Base-by-base conservation (phyloP, 768 basidiomycete genomes). In the Punctularia strigosozonata region DNA sequence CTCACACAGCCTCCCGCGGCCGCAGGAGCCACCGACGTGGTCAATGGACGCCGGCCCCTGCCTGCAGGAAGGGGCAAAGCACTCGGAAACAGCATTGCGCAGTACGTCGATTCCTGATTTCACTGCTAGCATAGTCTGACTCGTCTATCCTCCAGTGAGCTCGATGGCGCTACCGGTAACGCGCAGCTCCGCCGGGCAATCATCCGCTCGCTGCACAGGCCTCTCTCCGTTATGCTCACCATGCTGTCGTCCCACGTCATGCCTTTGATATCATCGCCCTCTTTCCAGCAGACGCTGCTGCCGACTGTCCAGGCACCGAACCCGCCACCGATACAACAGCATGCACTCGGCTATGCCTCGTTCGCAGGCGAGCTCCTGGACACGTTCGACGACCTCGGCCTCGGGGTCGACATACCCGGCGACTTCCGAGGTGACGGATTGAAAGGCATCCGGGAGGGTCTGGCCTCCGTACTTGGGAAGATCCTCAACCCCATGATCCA, bases 291-390 rank as follows among this genome's bases (percentile, higher is more conserved):
- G 2, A 63, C 72, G 5, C 58, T 69, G 15, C 64, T 68, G 6
- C 70, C 73, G 2, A 71, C 68, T 3, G 51, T 65, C 17, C 74
- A 71, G 42, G 51, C 60, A 19, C 65, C 76, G 6, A 66, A 64
- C 42, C 69, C 67, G 12, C 85, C 80, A 45, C 58, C 80, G 10
- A 73, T 75, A 4, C 85, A 89, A 53, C 54, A 73, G 12, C 80
- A 88, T 56, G 83, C 80, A 0, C 56, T 86, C 34, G 76, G 75
- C 2, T 62, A 81, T 31, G 73, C 77, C 3, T 66, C 69, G 13
- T 80, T 89, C 46, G 75, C 80, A 17, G 79, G 77, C 31, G 86
- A 89, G 52, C 60, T 88, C 35, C 63, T 87, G 19, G 74, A 75
- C 48, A 68, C 64, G 13, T 83, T 87, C 38, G 80, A 86, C 53